These are phyloP conservation scores for Fusarium brevicatenulatum DNA, from an alignment of 2,329 filamentous ascomycete species.

Conservation along the genomic window DNA sequence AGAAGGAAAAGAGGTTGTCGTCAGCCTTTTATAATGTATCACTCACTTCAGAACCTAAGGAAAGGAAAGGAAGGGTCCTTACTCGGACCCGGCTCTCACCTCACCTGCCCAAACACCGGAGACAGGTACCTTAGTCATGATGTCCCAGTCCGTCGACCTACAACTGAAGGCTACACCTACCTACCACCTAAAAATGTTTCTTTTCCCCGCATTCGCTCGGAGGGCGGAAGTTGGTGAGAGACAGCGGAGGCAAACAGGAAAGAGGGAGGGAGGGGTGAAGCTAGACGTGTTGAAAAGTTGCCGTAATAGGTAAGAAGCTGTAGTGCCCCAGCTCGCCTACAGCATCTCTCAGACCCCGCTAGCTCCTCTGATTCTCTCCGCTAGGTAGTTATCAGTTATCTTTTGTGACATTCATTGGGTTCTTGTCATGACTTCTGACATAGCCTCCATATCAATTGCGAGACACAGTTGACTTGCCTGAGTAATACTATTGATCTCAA, in stretches of 20 bases:
- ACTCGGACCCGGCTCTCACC: constrained; percentile 19
- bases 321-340: neutral
- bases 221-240: constrained; percentile 7
- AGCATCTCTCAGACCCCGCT: neutral
- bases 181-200: constrained; percentile 17
- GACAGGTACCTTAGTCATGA: constrained; percentile 18
- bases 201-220: constrained; percentile 30
- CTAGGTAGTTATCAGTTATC: constrained; percentile 4
- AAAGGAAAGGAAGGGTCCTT: neutral
- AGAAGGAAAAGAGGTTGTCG: neutral
- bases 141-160: constrained; percentile 20
- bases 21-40: constrained; percentile 27
- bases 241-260: constrained; percentile 20
- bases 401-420: neutral
- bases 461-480: neutral
- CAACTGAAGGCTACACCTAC: neutral
- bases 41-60: neutral
- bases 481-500: neutral
- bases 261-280: constrained; percentile 37
- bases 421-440: neutral
- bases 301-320: constrained; percentile 33
- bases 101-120: neutral
- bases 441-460: neutral
- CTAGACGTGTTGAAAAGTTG: constrained; percentile 23
- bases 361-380: neutral